Conservation (phyloP, 768 basidiomycete species). For the Leccinum variicolor region DNA sequence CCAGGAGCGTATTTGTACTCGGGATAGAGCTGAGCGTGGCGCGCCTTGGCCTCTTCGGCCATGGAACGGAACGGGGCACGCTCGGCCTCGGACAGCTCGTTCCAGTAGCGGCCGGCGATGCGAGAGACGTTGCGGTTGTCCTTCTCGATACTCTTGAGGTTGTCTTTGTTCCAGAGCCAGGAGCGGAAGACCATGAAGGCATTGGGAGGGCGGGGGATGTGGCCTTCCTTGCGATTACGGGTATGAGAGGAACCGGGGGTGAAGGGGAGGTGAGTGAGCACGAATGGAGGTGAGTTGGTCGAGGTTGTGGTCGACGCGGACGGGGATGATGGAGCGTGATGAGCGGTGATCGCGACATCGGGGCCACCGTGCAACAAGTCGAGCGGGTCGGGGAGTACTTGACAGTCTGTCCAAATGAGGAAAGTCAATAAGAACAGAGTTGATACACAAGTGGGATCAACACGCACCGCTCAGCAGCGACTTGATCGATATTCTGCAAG, state of each 20-base stretch:
- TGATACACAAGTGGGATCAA: conserved; percentile 20
- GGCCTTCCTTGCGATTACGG: conserved; percentile 41
- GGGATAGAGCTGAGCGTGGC: conserved; percentile 52
- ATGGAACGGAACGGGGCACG: conserved; percentile 43
- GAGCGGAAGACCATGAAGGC: conserved; percentile 85
- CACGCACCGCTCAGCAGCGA: conserved; percentile 33
- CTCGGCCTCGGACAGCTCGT: conserved; percentile 44
- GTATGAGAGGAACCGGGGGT: conserved; percentile 38
- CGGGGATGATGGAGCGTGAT: conserved; percentile 4
- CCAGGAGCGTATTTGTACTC: conserved; percentile 62
- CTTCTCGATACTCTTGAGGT: conserved; percentile 51
- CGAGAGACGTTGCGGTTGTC: conserved; percentile 74
- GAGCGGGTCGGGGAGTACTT: conserved; percentile 17
- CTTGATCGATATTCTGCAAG: conserved; percentile 43
- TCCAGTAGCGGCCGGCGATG: conserved; percentile 70
- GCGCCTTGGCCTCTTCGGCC: conserved; percentile 45
- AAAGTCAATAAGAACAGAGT: conserved; percentile 30
- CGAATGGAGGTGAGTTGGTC: conserved; percentile 14
- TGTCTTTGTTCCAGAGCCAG: conserved; percentile 52
- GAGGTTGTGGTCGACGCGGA: conserved; percentile 16
- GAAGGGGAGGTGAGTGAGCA: conserved; percentile 27
- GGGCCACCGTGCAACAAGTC: conserved; percentile 21
- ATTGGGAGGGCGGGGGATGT: conserved; percentile 77
- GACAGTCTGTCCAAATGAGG: conserved; percentile 33
- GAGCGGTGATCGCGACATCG: conserved; percentile 7